Evolutionary conservation across 148 eudicot species (phyloP).

Genomic region (Fagopyrum tataricum): DNA sequence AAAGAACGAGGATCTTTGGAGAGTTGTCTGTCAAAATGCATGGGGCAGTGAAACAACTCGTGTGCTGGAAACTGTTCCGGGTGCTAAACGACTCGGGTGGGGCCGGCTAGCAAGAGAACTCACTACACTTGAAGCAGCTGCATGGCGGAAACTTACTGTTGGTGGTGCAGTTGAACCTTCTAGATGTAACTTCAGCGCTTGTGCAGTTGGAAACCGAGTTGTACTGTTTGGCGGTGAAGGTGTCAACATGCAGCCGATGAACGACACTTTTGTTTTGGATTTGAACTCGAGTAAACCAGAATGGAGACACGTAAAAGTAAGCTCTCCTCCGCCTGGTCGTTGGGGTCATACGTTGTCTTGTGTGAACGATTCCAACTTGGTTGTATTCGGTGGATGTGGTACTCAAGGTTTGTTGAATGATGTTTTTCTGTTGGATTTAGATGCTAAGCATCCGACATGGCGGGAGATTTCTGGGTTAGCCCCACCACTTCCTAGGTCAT

Average conservation of each 20-base stretch:
- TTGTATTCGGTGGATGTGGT: conserved; percentile 89
- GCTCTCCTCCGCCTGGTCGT: conserved; percentile 94
- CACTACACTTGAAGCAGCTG: conserved; percentile 87
- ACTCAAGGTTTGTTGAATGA: conserved; percentile 78
- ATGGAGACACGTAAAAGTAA: conserved; percentile 76
- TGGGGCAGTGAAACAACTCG: conserved; percentile 90
- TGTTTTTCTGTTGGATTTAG: conserved; percentile 75
- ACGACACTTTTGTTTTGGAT: conserved; percentile 86
- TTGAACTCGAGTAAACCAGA: conserved; percentile 66
- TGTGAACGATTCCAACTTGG: conserved; percentile 69
- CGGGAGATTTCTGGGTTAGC: conserved; percentile 87
- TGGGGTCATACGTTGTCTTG: conserved; percentile 93
- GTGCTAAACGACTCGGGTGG: conserved; percentile 86
- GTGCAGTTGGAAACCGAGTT: conserved; percentile 89
- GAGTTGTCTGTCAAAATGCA: conserved; percentile 87
- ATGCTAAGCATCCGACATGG: conserved; percentile 87
- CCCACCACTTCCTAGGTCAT: conserved; percentile 86
- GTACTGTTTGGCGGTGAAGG: conserved; percentile 93
- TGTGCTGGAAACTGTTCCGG: conserved; percentile 72
- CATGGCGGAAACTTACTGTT: conserved; percentile 82
- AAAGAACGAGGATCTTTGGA: conserved; percentile 81
- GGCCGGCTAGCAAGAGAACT: conserved; percentile 80
- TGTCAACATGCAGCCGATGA: conserved; percentile 90
- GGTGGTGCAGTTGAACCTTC: conserved; percentile 89
- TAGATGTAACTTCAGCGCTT: conserved; percentile 91